A percentile compares a stretch with the other conserved stretches of the same genome.
phyloP scores from a whole-genome alignment of 2,329 filamentous ascomycete genomes.

The Cercospora nicotianae region DNA sequence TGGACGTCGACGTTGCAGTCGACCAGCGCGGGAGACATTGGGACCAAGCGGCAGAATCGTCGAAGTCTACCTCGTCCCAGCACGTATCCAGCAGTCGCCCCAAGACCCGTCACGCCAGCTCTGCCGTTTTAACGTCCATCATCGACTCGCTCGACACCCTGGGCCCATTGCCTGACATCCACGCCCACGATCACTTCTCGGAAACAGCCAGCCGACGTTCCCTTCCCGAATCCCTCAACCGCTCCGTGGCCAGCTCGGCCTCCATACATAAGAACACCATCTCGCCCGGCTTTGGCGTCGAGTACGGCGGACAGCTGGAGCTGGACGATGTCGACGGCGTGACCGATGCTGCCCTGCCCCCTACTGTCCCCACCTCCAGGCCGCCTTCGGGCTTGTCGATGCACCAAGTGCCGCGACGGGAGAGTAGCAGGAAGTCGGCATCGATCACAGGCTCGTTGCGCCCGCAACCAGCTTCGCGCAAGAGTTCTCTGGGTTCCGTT shows the following conservation, averaged over 20 bases:
- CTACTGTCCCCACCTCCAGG: conserved; percentile 66
- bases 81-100: conserved; percentile 33
- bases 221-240: conserved; percentile 26
- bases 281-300: conserved; percentile 61
- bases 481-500: conserved; percentile 23
- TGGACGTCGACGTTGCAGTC: conserved; percentile 17
- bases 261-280: conserved; percentile 22
- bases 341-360: conserved; percentile 32
- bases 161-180: conserved; percentile 27
- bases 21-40: not conserved
- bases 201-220: conserved; percentile 27
- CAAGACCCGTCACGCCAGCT: conserved; percentile 53
- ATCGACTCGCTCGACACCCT: conserved; percentile 58
- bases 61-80: conserved; percentile 7
- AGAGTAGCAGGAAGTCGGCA: conserved; percentile 7
- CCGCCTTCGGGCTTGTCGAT: conserved; percentile 73
- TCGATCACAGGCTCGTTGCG: conserved; percentile 16
- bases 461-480: conserved; percentile 22
- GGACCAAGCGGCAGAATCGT: not conserved
- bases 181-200: conserved; percentile 25
- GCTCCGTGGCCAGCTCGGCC: conserved; percentile 29
- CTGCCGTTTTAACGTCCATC: conserved; percentile 67
- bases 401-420: conserved; percentile 50
- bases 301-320: conserved; percentile 59
- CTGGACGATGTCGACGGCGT: conserved; percentile 29